phyloP scores from a whole-genome alignment of 768 basidiomycete genomes.

The Podaxis sp. region DNA sequence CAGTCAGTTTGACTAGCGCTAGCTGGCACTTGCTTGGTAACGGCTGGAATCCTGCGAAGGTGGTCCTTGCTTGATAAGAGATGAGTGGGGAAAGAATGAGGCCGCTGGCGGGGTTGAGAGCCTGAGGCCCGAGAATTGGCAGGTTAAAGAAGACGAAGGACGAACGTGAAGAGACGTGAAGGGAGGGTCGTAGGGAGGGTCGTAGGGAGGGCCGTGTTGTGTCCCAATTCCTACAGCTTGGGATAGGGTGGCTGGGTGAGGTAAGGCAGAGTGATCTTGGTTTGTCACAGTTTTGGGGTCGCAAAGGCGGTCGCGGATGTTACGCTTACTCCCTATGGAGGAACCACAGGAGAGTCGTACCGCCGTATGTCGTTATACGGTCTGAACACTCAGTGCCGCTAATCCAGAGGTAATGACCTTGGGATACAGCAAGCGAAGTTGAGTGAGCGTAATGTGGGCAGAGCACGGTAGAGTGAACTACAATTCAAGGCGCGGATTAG shows the following conservation, averaged over 20 bases:
- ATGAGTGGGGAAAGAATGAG: conserved; percentile 5
- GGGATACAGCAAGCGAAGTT: no score
- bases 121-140: background rate
- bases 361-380: no score
- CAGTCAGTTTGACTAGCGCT: background rate
- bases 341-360: no score
- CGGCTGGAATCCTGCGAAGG: conserved; percentile 3
- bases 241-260: no score
- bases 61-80: conserved; percentile 8
- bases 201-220: background rate
- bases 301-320: background rate
- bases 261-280: no score
- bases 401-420: no score
- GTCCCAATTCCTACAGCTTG: no score
- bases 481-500: no score
- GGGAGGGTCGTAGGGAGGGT: background rate
- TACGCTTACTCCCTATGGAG: no score
- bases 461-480: no score
- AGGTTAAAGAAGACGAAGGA: background rate
- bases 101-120: background rate
- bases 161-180: background rate
- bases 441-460: no score
- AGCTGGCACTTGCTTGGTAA: background rate
- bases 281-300: background rate
- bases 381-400: no score